Evolutionary conservation across 495 filamentous ascomycete genomes (phyloP), one percentile per base, ranked within the genome.

Genomic region (Hypoxylon perforatum): DNA sequence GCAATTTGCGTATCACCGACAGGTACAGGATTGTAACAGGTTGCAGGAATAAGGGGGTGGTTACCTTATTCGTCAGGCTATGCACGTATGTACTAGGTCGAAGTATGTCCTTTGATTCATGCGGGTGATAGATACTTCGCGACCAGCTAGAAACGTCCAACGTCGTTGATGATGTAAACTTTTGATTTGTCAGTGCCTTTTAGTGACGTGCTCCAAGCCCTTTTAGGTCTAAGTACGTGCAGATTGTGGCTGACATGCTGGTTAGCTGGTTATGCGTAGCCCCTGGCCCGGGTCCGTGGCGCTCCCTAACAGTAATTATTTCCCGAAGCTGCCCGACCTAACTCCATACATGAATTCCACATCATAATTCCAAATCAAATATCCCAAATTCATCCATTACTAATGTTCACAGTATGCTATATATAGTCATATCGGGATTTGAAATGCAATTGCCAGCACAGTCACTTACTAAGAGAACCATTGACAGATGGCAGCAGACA

Each of bases 111-210:
- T 33, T 33, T 33, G 3, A 15, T 41, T 41, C 38, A 44, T 8
- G 60, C 52, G 45, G 48, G 57, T 61, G 57, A 60, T 44, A 42
- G 22, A 51, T 50, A 30, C 36, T 50, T 61, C 49, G 30, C 30
- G 15, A 42, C 19, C 23, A 53, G 44, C 3, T 36, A 6, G 49
- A 60, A 30, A 48, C 48, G 19, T 22, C 38, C 7, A 15, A 41
- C 38, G 36, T 38, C 9, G 28, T 48, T 51, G 54, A 63, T 60
- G 55, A 69, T 69, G 60, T 63, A 60, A 69, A 56, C 19, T 21
- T 45, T 63, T 63, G 65, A 69, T 69, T 69, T 69, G 65, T 69
- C 60, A 69, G 60, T 59, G 8, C 15, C n/a, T 4, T 25, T 17
- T 30, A 17, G 61, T 67, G 63, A 67, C 63, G 63, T 61, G 63